Evolutionary conservation across 495 filamentous ascomycete genomes (phyloP).

Genomic region (Neurospora tetrasperma): DNA sequence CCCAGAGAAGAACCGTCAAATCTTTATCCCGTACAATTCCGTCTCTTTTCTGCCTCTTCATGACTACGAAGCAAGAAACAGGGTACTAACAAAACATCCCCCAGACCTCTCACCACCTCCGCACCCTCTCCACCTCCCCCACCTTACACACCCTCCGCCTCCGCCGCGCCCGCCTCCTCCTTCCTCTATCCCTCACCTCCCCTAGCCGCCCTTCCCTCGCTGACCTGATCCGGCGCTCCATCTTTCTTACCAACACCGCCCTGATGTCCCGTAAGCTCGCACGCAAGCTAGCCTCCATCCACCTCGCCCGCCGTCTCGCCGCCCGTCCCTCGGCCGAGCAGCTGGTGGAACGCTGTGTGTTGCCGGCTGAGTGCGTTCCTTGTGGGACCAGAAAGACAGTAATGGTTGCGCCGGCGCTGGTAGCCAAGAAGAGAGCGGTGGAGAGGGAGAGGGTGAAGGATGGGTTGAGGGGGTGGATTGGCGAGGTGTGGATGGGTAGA

Average conservation of each 20-base stretch:
- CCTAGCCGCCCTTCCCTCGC: constrained; percentile 42
- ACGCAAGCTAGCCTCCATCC: constrained; percentile 41
- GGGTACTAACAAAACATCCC: background rate
- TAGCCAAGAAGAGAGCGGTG: constrained; percentile 35
- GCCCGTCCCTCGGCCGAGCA: constrained; percentile 31
- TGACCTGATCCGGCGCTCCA: constrained; percentile 41
- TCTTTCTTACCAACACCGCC: constrained; percentile 49
- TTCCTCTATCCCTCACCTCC: constrained; percentile 39
- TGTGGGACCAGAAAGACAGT: background rate
- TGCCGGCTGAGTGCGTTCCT: constrained; percentile 34
- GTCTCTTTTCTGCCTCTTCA: background rate
- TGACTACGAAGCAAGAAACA: background rate
- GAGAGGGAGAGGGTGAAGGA: constrained; percentile 49
- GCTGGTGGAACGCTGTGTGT: constrained; percentile 35
- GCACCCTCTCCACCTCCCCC: constrained; percentile 42
- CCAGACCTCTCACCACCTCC: constrained; percentile 47
- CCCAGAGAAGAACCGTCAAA: background rate
- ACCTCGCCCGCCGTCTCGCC: constrained; percentile 34
- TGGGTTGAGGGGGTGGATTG: constrained; percentile 40
- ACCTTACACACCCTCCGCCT: constrained; percentile 46
- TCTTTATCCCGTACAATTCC: background rate
- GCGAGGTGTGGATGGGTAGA: constrained; percentile 33
- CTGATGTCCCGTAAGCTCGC: constrained; percentile 43
- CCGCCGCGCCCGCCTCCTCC: constrained; percentile 34
- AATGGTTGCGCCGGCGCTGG: constrained; percentile 18